phyloP scores from a whole-genome alignment of 2,329 filamentous ascomycete species.

The Chaetomium olivaceum region DNA sequence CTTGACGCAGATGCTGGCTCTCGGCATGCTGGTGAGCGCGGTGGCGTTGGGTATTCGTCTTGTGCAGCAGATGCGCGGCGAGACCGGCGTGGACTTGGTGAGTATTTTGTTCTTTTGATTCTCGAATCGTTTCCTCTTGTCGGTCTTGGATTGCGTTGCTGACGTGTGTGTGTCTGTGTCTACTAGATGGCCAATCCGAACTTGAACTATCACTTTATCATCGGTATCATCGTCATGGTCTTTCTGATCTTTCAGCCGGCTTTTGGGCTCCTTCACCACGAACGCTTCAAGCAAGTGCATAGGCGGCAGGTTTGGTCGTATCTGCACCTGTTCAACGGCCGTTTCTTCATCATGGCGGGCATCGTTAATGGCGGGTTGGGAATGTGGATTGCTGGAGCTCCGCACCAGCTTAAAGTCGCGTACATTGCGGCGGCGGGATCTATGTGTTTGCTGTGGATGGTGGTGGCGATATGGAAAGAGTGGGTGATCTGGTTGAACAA shows the following conservation, averaged over 20 bases:
- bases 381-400: slow-evolving; percentile 33
- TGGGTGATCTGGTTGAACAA: slow-evolving; percentile 12
- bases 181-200: slow-evolving; percentile 37
- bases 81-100: slow-evolving; percentile 6
- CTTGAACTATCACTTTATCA: slow-evolving; percentile 47
- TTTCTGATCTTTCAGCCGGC: slow-evolving; percentile 45
- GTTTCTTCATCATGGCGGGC: slow-evolving; percentile 43
- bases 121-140: no score
- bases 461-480: slow-evolving; percentile 23
- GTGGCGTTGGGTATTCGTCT: slow-evolving; percentile 47
- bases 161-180: neutral
- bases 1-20: slow-evolving; percentile 42
- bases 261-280: slow-evolving; percentile 48
- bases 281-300: slow-evolving; percentile 41
- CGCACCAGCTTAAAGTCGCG: slow-evolving; percentile 21
- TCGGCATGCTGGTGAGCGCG: slow-evolving; percentile 41
- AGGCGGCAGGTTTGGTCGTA: slow-evolving; percentile 45
- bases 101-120: neutral
- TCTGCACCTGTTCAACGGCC: slow-evolving; percentile 48
- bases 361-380: slow-evolving; percentile 50
- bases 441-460: slow-evolving; percentile 31
- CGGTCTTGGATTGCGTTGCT: neutral
- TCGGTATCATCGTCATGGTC: slow-evolving; percentile 47
- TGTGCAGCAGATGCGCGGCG: slow-evolving; percentile 30
- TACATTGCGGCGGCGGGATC: slow-evolving; percentile 23